These are phyloP conservation scores for Carallia brachiata DNA, from an alignment of 345 rosid genomes.

Conservation along the genomic window DNA sequence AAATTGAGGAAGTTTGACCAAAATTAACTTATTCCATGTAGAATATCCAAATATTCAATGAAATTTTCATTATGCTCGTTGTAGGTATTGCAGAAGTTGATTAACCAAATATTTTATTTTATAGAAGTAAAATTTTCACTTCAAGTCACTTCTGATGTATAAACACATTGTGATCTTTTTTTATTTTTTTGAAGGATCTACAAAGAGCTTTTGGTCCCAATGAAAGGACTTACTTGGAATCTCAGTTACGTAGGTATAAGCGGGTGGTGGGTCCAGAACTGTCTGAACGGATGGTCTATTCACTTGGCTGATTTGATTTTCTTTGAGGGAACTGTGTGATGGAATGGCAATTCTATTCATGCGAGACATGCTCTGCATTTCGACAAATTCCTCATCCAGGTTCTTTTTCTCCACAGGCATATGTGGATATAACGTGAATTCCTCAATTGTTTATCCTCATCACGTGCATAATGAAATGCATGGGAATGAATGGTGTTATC, in stretches of 20 bases:
- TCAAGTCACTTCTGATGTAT: background rate
- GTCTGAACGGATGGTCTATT: conserved; percentile 65
- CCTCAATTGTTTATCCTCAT: background rate
- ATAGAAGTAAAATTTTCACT: background rate
- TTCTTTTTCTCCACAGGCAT: background rate
- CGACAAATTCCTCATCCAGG: background rate
- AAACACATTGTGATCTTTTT: background rate
- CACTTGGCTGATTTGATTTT: conserved; percentile 40
- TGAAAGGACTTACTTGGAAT: conserved; percentile 45
- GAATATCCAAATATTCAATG: too few species aligned
- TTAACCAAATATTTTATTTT: background rate
- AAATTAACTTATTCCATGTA: too few species aligned
- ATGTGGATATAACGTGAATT: background rate
- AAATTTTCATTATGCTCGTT: too few species aligned
- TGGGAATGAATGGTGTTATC: background rate
- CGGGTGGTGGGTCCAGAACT: conserved; percentile 66
- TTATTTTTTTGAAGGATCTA: conserved; percentile 17
- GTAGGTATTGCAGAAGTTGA: too few species aligned
- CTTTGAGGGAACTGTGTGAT: background rate
- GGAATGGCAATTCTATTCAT: too few species aligned
- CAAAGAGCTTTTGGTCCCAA: conserved; percentile 28
- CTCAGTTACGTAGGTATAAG: conserved; percentile 51
- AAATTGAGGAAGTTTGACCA: too few species aligned
- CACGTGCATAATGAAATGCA: conserved; percentile 4
- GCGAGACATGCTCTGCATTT: background rate